Base-by-base conservation (phyloP, 352 stramenopile genomes). In the Blastocystis sp. region DNA sequence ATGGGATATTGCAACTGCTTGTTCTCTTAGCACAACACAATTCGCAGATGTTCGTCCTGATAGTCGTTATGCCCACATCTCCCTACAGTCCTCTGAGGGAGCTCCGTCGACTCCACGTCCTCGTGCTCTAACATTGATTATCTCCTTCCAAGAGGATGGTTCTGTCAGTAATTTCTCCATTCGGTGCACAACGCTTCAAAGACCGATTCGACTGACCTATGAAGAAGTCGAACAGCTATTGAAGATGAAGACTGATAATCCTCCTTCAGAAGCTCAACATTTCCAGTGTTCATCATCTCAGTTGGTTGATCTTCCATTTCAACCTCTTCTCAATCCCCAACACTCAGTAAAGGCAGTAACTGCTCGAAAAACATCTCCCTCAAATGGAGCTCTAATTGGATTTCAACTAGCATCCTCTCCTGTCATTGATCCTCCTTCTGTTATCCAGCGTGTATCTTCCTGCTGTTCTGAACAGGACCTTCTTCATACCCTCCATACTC, bases 1-100 rank as follows among this genome's bases (percentile, higher is more conserved):
- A 22, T 84, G 73, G 73, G 48, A 66, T 15, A 40, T 84, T 17
- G 73, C 73, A 15, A 84, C 73, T 66, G 73, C 73, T 24, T 84
- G 73, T 42, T 84, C 73, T 54, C 73, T 84, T 1, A 84, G 73
- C 51, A 84, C 73, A 24, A 84, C 73, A 15, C 73, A 84, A 57
- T 84, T 84, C 30, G 22, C 37, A 6, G 73, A 84, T 42, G 37
- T 56, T 11, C 58, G 54, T 17, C 73, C 73, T 15, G 73, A 64
- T 37, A 44, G 13, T 17, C 53, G 48, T 4, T 66, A 19, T 30
- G 19, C 22, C 15, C 51, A 37, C 4, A 1, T 9, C 0, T 33
- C 73, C 19, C 53, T 68, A 3, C 24, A 27, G 33, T 27, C 5
- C 22, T 33, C 40, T 1, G 13, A n/a, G 7, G 19, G 22, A n/a